phyloP scores from a whole-genome alignment of 1,139 yeast species.

The Lodderomyces margitis region DNA sequence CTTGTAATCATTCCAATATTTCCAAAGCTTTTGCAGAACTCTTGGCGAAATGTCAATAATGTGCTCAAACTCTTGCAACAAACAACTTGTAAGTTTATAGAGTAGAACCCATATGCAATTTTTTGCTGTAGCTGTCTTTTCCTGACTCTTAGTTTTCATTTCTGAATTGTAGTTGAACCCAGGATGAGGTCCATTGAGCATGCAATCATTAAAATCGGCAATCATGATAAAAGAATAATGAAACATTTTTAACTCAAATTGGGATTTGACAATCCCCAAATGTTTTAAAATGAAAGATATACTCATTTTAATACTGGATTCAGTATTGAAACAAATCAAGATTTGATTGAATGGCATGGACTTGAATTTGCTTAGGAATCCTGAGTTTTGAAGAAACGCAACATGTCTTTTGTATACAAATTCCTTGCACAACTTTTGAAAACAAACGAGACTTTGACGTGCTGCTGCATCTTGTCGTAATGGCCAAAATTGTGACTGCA shows the following conservation, averaged over 20 bases:
- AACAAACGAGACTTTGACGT: background rate
- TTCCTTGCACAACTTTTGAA: conserved; percentile 5
- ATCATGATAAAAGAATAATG: conserved; percentile 26
- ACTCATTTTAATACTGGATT: conserved; percentile 10
- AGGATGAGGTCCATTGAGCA: conserved; percentile 19
- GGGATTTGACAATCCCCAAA: conserved; percentile 14
- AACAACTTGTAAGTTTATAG: conserved; percentile 19
- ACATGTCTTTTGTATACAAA: conserved; percentile 12
- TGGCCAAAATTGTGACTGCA: background rate
- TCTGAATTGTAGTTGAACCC: conserved; percentile 24
- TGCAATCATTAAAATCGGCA: conserved; percentile 23
- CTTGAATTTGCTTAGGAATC: conserved; percentile 13
- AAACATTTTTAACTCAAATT: conserved; percentile 17
- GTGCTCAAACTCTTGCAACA: conserved; percentile 16
- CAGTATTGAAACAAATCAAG: conserved; percentile 11
- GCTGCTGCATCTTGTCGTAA: background rate
- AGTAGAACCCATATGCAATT: conserved; percentile 25
- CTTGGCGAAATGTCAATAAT: conserved; percentile 4
- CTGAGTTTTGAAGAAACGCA: conserved; percentile 7
- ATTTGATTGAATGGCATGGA: conserved; percentile 14
- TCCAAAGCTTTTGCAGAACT: conserved; percentile 11
- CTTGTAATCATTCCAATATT: conserved; percentile 18
- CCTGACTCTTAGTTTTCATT: conserved; percentile 5
- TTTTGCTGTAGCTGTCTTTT: conserved; percentile 10
- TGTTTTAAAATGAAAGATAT: conserved; percentile 14